Evolutionary conservation across 192 early-diverging fungal genomes (phyloP).

Genomic region (Umbelopsis ramanniana): DNA sequence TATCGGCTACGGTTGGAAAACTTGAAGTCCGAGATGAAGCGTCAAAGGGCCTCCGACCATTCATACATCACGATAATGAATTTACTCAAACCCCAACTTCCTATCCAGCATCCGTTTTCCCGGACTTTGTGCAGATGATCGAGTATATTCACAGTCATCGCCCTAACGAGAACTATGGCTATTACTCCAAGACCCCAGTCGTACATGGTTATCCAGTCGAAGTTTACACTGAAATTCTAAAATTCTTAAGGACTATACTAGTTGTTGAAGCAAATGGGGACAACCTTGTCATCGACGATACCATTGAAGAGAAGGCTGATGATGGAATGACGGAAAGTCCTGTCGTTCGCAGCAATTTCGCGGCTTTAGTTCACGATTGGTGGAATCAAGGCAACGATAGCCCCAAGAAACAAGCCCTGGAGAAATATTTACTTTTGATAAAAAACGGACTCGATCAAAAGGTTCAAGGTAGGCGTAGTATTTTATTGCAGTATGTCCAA

Average conservation of each 20-base stretch:
- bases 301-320: conserved; percentile 46
- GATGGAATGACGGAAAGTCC: conserved; percentile 52
- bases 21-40: conserved; percentile 62
- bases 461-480: conserved; percentile 37
- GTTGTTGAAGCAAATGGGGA: conserved; percentile 66
- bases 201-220: conserved; percentile 58
- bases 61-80: conserved; percentile 24
- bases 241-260: conserved; percentile 66
- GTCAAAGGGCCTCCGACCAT: conserved; percentile 48
- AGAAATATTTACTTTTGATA: conserved; percentile 59
- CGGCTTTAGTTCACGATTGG: conserved; percentile 19
- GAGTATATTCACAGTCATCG: conserved; percentile 30
- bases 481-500: too few species aligned
- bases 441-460: conserved; percentile 60
- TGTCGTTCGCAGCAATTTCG: conserved; percentile 43
- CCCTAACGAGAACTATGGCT: conserved; percentile 33
- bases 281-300: conserved; percentile 49
- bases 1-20: conserved; percentile 45
- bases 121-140: conserved; percentile 35
- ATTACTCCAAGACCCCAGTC: conserved; percentile 39
- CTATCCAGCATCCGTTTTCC: conserved; percentile 29
- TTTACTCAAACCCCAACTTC: conserved; percentile 7
- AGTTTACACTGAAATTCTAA: conserved; percentile 63
- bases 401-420: conserved; percentile 41
- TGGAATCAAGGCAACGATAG: conserved; percentile 38